Conservation (phyloP, 352 stramenopile species). For the Peronosclerospora sorghi region DNA sequence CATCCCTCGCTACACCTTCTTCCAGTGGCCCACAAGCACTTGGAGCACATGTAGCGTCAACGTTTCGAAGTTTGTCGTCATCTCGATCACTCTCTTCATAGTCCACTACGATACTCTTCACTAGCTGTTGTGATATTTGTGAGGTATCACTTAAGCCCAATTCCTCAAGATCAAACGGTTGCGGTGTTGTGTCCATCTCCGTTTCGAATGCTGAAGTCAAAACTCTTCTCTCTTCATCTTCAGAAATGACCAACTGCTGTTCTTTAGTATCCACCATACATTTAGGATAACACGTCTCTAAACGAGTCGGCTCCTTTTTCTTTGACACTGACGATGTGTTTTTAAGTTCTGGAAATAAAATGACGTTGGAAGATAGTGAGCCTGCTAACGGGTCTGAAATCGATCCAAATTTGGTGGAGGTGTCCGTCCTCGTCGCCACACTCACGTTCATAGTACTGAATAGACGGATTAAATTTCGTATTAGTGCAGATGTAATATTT, state of each 20-base stretch:
- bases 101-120: constrained; percentile 45
- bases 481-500: no score
- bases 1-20: constrained; percentile 3
- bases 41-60: constrained; percentile 24
- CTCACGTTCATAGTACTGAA: constrained; percentile 3
- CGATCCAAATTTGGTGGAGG: neutral
- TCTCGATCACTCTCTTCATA: constrained; percentile 31
- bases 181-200: constrained; percentile 4
- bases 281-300: constrained; percentile 37
- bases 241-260: neutral
- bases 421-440: neutral
- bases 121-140: constrained; percentile 1
- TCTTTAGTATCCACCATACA: constrained; percentile 23
- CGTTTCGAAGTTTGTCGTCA: constrained; percentile 1
- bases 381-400: no score
- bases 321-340: no score
- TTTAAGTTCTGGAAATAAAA: no score
- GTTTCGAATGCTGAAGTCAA: neutral
- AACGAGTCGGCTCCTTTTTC: no score
- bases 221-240: constrained; percentile 1
- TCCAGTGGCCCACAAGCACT: constrained; percentile 36
- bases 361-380: no score
- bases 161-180: constrained; percentile 36
- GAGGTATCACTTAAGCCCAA: constrained; percentile 13
- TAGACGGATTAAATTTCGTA: no score